A percentile compares a stretch with the other conserved stretches of the same genome.
These are phyloP conservation scores for Ophiostoma sp. DNA, from an alignment of 2,329 filamentous ascomycete species.

Conservation along the genomic window DNA sequence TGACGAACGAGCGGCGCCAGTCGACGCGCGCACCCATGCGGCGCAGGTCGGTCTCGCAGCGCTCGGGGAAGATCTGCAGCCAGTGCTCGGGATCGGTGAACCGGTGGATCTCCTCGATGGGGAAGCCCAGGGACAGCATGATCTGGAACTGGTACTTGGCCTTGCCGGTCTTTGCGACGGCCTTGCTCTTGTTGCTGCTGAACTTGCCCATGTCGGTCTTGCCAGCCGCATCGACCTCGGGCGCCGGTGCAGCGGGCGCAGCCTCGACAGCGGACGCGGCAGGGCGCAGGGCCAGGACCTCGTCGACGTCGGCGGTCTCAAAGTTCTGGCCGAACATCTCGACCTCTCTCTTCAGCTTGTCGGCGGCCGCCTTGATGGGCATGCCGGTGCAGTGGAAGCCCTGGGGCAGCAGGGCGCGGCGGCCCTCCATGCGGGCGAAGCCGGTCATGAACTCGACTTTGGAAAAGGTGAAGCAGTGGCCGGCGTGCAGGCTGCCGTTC, in stretches of 20 bases:
- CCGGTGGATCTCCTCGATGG: constrained; percentile 79
- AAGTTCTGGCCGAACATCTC: constrained; percentile 85
- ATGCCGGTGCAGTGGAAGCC: constrained; percentile 97
- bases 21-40: constrained; percentile 83
- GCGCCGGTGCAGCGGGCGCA: constrained; percentile 66
- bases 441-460: constrained; percentile 92
- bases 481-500: constrained; percentile 40
- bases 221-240: constrained; percentile 54
- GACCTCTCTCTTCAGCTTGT: constrained; percentile 88
- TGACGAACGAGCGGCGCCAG: constrained; percentile 88
- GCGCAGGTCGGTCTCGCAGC: constrained; percentile 68
- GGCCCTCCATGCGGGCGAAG: constrained; percentile 85
- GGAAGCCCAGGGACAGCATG: constrained; percentile 81
- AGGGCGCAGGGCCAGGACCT: constrained; percentile 46
- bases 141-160: constrained; percentile 92
- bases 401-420: constrained; percentile 78
- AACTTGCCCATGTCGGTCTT: constrained; percentile 93
- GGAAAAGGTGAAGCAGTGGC: constrained; percentile 84
- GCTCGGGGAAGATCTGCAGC: constrained; percentile 86
- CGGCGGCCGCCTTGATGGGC: constrained; percentile 91
- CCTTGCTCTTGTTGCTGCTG: constrained; percentile 86
- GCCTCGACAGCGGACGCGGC: constrained; percentile 63
- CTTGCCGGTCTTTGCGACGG: constrained; percentile 80
- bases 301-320: constrained; percentile 49
- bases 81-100: constrained; percentile 77